Evolutionary conservation across 371 early-diverging fungal genomes (phyloP), one percentile per base, ranked within the genome.

Genomic region (Coemansia sp.): DNA sequence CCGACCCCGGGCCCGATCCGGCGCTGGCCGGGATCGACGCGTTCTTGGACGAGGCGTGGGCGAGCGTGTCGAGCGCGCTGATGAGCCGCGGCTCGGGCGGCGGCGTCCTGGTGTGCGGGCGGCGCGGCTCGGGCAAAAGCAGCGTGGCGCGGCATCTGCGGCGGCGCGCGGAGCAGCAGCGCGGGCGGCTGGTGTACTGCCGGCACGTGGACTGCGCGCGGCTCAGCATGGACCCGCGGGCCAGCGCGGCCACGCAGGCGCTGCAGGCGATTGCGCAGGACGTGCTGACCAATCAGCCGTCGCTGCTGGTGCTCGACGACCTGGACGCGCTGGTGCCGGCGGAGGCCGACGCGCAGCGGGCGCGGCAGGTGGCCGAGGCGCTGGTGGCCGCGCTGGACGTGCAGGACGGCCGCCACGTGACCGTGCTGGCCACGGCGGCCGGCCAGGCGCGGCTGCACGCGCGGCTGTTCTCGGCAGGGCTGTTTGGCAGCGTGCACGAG

Each of bases 281-380:
- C 36, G 91, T 91, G 8, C 82, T 85, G 12, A 90, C 86, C 84
- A 86, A 87, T 60, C 81, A 88, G 43, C 99, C 95, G 24, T 90
- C 91, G 50, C 72, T 95, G 12, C 71, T 98, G 36, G 91, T 95
- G 59, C 91, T 99, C 64, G 99, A 99, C 75, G 98, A 99, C 67
- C 82, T 99, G 62, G 99, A 99, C 69, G 85, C 94, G 1, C 80
- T 99, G 42, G 81, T 89, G 16, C 91, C 92, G 14, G 90, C 91
- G 0, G 93, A 91, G 66, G 84, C 87, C 18, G 94, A 62, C 16
- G 51, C 57, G 8, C 49, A 57, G 1, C 69, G 60, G n/a, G 60
- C 43, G 33, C 48, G 56, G 24, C 33, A 29, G 34, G 38, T 77
- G 46, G 66, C 38, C 38, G 62, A 66, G 4, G 29, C 64, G 10